Evolutionary conservation across 495 filamentous ascomycete genomes (phyloP), one percentile per base, ranked within the genome.

Genomic region (Daldinia decipiens): DNA sequence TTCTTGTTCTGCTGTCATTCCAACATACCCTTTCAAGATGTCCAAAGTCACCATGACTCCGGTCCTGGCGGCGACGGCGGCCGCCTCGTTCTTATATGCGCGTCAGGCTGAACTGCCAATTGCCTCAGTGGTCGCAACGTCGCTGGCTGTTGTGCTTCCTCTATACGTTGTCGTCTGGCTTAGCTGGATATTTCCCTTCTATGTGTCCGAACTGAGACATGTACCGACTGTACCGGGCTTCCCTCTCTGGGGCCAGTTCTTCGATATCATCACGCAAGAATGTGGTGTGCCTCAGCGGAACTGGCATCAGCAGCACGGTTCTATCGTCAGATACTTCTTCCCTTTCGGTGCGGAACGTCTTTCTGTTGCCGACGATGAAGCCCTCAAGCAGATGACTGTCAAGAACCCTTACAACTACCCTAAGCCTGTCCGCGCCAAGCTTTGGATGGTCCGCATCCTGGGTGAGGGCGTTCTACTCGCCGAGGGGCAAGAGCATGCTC

Each of bases 341-440:
- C 81, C 81, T 17, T 80, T 83, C 21, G 81, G 81, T 31, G 74
- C 77, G 13, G 81, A 82, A 68, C 78, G 81, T 19, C 74, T 83
- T 27, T 81, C 81, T 11, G 73, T 83, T 26, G 79, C 81, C 55
- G 81, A 83, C 68, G 80, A 80, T 52, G 75, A 77, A 38, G 78
- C 79, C 24, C 76, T 86, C 55, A 81, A 80, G 60, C 82, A 85
- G 63, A 81, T 86, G 77, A 83, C 82, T 9, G 73, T 83, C 62
- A 82, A 82, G 64, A 83, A 86, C 74, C 81, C 83, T 3, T 86
- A 86, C 78, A 85, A 84, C 72, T 86, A 80, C 70, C 82, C 82
- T 17, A 85, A 86, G 65, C 84, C 84, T 0, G 68, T 81, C 0
- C 82, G 82, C 43, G 83, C 82, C 1, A 82, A 81, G 77, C 74